Evolutionary conservation across 1,284 basidiomycete species (phyloP), one percentile per base, ranked within the genome.

Genomic region (Marasmius oreades): DNA sequence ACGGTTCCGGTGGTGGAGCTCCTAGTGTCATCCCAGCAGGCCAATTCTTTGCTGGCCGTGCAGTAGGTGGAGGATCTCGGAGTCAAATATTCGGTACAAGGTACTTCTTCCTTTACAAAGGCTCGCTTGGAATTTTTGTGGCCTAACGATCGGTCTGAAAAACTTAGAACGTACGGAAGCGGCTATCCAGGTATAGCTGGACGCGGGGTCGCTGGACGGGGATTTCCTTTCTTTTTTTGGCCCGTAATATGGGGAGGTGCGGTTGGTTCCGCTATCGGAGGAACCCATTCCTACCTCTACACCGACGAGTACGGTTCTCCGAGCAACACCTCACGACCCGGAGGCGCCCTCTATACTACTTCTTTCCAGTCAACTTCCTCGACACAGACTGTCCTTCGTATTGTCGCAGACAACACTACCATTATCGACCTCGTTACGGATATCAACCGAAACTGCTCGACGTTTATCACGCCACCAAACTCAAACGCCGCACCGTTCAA

Each of bases 221-320:
- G 73, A 1, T 84, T 84, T 62, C 82, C 82, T 0, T 85, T 81
- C 64, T 72, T 69, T 52, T 85, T 82, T 67, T 85, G 82, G 81
- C 84, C 83, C 1, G 57, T 86, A 6, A 73, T 76, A 11, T 85
- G 79, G 74, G 79, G 80, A 26, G 69, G 69, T 24, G 68, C 66
- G 1, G 62, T 64, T 24, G 68, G 68, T n/a, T 67, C 66, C 1
- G 61, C 65, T 33, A 72, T 70, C 1, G 68, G 66, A 20, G 71
- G 70, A 7, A 64, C 69, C 7, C 66, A 31, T 2, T 63, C 65
- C 3, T 80, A 81, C 61, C 70, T 84, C 24, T 73, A 81, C 61
- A 67, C 66, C 16, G 43, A 58, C 22, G 76, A 86, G 84, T 88
- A 84, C 60, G 86, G 84, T 52, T 62, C 68, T 22, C 63, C 77